Conservation (phyloP, 2,329 filamentous ascomycete species). For the Dactylellina parvicollis region DNA sequence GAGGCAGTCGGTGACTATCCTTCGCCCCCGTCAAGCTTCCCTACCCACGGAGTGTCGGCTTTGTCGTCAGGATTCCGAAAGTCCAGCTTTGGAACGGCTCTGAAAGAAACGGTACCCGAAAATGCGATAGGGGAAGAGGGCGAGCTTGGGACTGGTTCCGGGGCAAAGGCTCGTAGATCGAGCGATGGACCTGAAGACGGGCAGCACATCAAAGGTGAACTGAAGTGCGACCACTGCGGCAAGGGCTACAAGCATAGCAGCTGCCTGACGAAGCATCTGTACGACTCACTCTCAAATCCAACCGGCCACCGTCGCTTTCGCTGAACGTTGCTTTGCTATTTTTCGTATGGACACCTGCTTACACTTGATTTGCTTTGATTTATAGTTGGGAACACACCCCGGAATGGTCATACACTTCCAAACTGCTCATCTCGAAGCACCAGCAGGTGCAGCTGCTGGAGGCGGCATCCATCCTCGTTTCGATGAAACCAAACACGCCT, state of each 20-base stretch:
- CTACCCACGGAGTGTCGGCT: conserved; percentile 71
- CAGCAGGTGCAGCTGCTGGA: conserved; percentile 98
- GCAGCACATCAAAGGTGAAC: conserved; percentile 82
- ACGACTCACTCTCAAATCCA: conserved; percentile 75
- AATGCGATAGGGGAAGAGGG: conserved; percentile 58
- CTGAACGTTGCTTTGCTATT: conserved; percentile 59
- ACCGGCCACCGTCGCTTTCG: conserved; percentile 61
- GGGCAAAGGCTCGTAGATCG: conserved; percentile 49
- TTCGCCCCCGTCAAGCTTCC: conserved; percentile 68
- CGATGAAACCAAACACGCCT: conserved; percentile 79
- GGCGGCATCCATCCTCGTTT: conserved; percentile 92
- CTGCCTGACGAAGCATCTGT: conserved; percentile 99
- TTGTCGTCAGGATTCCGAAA: conserved; percentile 64
- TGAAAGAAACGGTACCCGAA: conserved; percentile 60
- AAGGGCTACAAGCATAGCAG: conserved; percentile 99
- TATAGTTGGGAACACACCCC: conserved; percentile 98
- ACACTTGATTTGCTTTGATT: conserved; percentile 59
- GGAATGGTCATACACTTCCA: conserved; percentile 96
- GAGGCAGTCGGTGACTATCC: conserved; percentile 69
- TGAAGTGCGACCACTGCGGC: conserved; percentile 96
- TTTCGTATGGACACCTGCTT: conserved; percentile 59
- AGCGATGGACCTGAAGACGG: conserved; percentile 61
- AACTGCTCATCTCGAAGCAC: conserved; percentile 98
- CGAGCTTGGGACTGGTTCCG: conserved; percentile 24
- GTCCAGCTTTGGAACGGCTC: conserved; percentile 57